Conservation (phyloP, 2,329 filamentous ascomycete genomes). For the Septoria petroselini region DNA sequence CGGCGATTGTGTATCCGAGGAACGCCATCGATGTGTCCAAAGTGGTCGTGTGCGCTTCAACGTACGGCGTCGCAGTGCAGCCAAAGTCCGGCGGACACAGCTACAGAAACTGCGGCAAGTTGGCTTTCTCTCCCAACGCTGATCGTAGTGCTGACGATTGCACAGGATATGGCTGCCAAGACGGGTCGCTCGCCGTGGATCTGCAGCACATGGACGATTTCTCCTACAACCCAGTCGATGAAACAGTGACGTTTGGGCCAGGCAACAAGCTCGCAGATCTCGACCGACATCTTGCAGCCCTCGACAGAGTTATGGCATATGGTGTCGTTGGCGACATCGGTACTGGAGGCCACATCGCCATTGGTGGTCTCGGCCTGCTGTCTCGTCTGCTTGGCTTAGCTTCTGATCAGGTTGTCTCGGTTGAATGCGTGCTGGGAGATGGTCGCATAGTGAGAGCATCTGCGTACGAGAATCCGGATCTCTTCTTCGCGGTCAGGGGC, state of each 20-base stretch:
- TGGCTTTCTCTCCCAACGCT: not conserved
- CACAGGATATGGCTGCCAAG: conserved; percentile 18
- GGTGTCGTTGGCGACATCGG: conserved; percentile 21
- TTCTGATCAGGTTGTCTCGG: conserved; percentile 48
- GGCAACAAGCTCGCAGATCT: conserved; percentile 21
- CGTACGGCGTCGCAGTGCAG: conserved; percentile 20
- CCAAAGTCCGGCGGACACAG: conserved; percentile 23
- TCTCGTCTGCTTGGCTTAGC: conserved; percentile 54
- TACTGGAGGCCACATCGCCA: conserved; percentile 23
- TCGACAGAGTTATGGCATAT: conserved; percentile 18
- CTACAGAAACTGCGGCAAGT: conserved; percentile 20
- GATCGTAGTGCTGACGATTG: not conserved
- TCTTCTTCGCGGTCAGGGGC: conserved; percentile 34
- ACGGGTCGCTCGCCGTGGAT: conserved; percentile 19
- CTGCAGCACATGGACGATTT: conserved; percentile 21
- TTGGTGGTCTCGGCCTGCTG: conserved; percentile 42
- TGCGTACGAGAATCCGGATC: conserved; percentile 26
- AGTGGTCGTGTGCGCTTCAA: conserved; percentile 21
- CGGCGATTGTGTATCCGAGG: conserved; percentile 20
- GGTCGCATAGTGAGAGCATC: conserved; percentile 42
- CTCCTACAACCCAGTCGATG: conserved; percentile 12
- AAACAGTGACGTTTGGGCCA: conserved; percentile 18
- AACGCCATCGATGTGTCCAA: conserved; percentile 18
- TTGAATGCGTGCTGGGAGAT: conserved; percentile 42
- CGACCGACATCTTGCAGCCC: conserved; percentile 7